Evolutionary conservation across 1,284 basidiomycete species (phyloP), one percentile per base, ranked within the genome.

Genomic region (Vanrija pseudolonga): DNA sequence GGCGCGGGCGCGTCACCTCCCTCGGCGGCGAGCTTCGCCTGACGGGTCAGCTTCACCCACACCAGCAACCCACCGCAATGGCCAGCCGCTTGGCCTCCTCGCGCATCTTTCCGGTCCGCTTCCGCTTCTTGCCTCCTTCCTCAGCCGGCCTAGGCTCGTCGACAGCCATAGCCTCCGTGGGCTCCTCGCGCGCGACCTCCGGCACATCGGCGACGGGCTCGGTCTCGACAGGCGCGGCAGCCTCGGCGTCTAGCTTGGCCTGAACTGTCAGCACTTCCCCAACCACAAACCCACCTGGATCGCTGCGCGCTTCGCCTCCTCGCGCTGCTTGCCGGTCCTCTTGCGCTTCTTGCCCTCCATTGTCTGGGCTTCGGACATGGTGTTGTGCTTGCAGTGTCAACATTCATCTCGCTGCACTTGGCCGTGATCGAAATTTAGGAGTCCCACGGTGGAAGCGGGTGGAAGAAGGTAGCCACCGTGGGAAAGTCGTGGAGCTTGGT

Each of bases 101-200:
- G n/a, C 72, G 48, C 56, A 69, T 63, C 61, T 72, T 73, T 23
- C 74, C 74, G 0, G 72, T 72, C 37, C 74, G 62, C 58, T 76
- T 76, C 22, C 73, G 51, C 61, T 76, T 76, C 61, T 69, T 71
- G n/a, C 32, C 32, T 32, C 32, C 32, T 12, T 32, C 32, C 32
- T 32, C 32, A 5, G 32, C 32, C 12, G 32, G 32, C 12, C 14
- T 32, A 4, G 32, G 32, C 32, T 32, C 32, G 1, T 32, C 32
- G 12, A 15, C 32, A 32, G 32, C 5, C 32, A 5, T 12, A 12
- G 6, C 12, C 32, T 32, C 32, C 32, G 32, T 14, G 32, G 32
- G 32, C 32, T 14, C 32, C 9, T 32, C 11, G 9, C 4, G 7
- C 32, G 5, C 11, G 12, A 12, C 32, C 32, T 32, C 32, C 12